Evolutionary conservation across 345 rosid species (phyloP), one percentile per base, ranked within the genome.

Genomic region (Kernera saxatilis): DNA sequence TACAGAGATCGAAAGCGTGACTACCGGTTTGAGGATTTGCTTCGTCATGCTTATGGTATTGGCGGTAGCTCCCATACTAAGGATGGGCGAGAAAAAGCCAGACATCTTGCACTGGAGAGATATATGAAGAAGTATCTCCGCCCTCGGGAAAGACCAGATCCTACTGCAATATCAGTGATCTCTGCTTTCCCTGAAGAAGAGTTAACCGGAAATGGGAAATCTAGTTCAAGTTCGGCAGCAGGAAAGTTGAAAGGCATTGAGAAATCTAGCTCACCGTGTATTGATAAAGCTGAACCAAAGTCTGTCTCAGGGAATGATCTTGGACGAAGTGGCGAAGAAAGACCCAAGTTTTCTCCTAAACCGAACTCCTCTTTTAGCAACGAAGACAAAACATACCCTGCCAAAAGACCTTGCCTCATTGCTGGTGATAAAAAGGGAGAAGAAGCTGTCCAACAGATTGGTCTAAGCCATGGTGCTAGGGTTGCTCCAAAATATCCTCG

Each of bases 101-200:
- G 43, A 23, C 92, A 88, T 61, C 43, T 73, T 5, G 90, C 95
- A 4, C 69, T 86, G 29, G 82, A 79, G 74, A 76, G 71, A 35
- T 86, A 81, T 59, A 64, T 84, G 67, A 56, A 26, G 33, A 81
- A 62, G 75, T 45, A 82, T 61, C 72, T 79, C 69, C 64, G 59
- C 41, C 76, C 62, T 50, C 60, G n/a, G 55, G 67, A 46, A 33
- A 46, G 27, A 39, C 29, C 59, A 13, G 39, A 26, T 40, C 59
- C 23, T 67, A 25, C 51, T 11, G 22, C 67, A 19, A 54, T 36
- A 11, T 19, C 60, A 3, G 33, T 33, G 18, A 5, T 53, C 67
- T 35, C 56, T 33, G 33, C 41, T 46, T 23, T 2, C 50, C 32
- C 53, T 40, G 25, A 23, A 74, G 37, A 27, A 18, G 72, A 27